Conservation (phyloP, 1,284 basidiomycete species). For the Stereum hirsutum region DNA sequence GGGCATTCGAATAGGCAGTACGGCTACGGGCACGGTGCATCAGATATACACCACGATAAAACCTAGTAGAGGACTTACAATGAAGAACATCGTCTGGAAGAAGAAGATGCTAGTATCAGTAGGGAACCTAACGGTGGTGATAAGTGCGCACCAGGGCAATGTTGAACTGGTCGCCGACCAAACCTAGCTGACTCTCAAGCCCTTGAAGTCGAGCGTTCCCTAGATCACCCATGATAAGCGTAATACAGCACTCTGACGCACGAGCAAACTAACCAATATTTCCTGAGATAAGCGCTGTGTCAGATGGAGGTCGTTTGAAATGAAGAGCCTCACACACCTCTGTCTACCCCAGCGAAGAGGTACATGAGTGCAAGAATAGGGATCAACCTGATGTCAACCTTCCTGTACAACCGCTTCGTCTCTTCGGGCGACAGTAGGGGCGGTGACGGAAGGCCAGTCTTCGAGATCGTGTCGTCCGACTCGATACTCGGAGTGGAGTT, state of each 20-base stretch:
- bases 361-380: slow-evolving; percentile 61
- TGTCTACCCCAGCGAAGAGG: slow-evolving; percentile 54
- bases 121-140: neutral
- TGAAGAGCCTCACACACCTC: slow-evolving; percentile 34
- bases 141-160: slow-evolving; percentile 43
- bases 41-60: neutral
- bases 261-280: slow-evolving; percentile 50
- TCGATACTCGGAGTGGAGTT: too few relatives aligned
- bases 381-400: slow-evolving; percentile 55
- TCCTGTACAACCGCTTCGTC: slow-evolving; percentile 51
- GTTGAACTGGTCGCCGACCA: slow-evolving; percentile 54
- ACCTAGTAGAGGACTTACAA: slow-evolving; percentile 37
- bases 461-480: too few relatives aligned
- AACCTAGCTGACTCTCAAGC: slow-evolving; percentile 37
- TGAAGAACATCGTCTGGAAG: slow-evolving; percentile 59
- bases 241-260: too few relatives aligned
- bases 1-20: slow-evolving; percentile 56
- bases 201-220: slow-evolving; percentile 64
- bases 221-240: slow-evolving; percentile 14
- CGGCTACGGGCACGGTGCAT: slow-evolving; percentile 25
- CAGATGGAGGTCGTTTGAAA: too few relatives aligned
- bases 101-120: neutral
- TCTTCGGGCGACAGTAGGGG: slow-evolving; percentile 38
- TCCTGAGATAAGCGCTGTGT: slow-evolving; percentile 22
- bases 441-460: slow-evolving; percentile 32